A percentile compares a stretch with the other conserved stretches of the same genome.
These are phyloP conservation scores for Lunularia cruciata DNA, from an alignment of 225 moss, liverwort and hornwort genomes.

Conservation along the genomic window DNA sequence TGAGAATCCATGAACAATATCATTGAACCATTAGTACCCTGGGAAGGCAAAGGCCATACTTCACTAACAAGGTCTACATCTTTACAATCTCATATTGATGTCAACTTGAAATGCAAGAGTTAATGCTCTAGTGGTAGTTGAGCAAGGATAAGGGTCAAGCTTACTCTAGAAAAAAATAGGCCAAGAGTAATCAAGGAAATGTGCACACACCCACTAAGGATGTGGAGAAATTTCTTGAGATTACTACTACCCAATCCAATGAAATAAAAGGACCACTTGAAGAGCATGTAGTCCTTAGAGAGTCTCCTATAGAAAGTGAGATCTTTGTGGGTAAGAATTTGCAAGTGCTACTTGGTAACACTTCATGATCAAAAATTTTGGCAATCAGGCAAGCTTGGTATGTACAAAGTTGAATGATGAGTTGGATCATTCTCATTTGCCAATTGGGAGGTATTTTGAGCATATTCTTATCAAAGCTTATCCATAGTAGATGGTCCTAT, in stretches of 20 bases:
- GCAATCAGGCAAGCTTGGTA: slow-evolving; percentile 23
- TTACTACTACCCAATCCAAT: slow-evolving; percentile 21
- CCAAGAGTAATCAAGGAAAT: slow-evolving; percentile 60
- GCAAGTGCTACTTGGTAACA: slow-evolving; percentile 31
- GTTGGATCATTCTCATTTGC: slow-evolving; percentile 19
- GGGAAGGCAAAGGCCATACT: slow-evolving; percentile 45
- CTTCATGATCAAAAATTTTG: slow-evolving; percentile 18
- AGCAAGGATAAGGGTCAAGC: slow-evolving; percentile 43
- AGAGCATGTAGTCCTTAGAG: slow-evolving; percentile 24
- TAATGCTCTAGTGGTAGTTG: slow-evolving; percentile 42
- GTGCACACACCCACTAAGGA: slow-evolving; percentile 52
- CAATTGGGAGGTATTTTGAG: slow-evolving; percentile 22
- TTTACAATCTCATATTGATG: slow-evolving; percentile 30
- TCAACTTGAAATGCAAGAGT: slow-evolving; percentile 43
- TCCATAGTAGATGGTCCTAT: slow-evolving; percentile 21
- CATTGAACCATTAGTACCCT: slow-evolving; percentile 31
- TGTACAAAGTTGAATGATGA: slow-evolving; percentile 32
- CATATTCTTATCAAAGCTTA: slow-evolving; percentile 19
- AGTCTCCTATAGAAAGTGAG: slow-evolving; percentile 39
- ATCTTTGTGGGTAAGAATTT: slow-evolving; percentile 40
- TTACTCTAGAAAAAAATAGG: slow-evolving; percentile 59
- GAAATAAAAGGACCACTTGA: slow-evolving; percentile 28
- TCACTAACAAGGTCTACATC: slow-evolving; percentile 31
- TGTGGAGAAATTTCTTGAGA: slow-evolving; percentile 42
- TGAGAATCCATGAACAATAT: slow-evolving; percentile 33